Conservation (phyloP, 495 filamentous ascomycete genomes). For the Penicillium malachiteum region DNA sequence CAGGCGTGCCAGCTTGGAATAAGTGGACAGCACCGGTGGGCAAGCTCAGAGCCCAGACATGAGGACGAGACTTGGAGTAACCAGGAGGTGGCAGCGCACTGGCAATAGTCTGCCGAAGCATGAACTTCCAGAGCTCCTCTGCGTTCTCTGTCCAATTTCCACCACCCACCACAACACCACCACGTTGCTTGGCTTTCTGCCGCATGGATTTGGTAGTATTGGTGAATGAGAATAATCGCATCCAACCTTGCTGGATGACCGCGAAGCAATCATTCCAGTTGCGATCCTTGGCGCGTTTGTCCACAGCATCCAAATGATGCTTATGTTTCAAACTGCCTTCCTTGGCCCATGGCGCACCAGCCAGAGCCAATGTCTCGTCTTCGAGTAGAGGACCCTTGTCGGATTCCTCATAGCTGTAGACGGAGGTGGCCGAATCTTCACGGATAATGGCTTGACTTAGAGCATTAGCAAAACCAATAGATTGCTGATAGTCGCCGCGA, state of each 20-base stretch:
- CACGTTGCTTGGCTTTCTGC: slow-evolving; percentile 61
- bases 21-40: slow-evolving; percentile 93
- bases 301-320: slow-evolving; percentile 84
- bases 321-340: slow-evolving; percentile 96
- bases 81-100: slow-evolving; percentile 86
- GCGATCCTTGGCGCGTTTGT: slow-evolving; percentile 88
- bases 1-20: slow-evolving; percentile 94
- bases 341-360: slow-evolving; percentile 94
- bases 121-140: slow-evolving; percentile 80
- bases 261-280: slow-evolving; percentile 96
- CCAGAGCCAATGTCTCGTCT: slow-evolving; percentile 85
- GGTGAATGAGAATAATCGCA: slow-evolving; percentile 91
- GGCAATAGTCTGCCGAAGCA: slow-evolving; percentile 88
- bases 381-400: slow-evolving; percentile 73
- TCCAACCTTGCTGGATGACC: slow-evolving; percentile 95
- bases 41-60: slow-evolving; percentile 94
- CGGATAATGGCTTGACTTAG: slow-evolving; percentile 95
- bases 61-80: slow-evolving; percentile 83
- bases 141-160: slow-evolving; percentile 98
- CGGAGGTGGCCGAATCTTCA: slow-evolving; percentile 69
- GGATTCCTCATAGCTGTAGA: slow-evolving; percentile 48
- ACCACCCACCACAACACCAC: slow-evolving; percentile 77
- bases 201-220: slow-evolving; percentile 70
- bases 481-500: slow-evolving; percentile 85
- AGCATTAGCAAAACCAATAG: slow-evolving; percentile 96